These are phyloP conservation scores for Gymnopilus dilepis DNA, from an alignment of 768 basidiomycete genomes.

Conservation along the genomic window DNA sequence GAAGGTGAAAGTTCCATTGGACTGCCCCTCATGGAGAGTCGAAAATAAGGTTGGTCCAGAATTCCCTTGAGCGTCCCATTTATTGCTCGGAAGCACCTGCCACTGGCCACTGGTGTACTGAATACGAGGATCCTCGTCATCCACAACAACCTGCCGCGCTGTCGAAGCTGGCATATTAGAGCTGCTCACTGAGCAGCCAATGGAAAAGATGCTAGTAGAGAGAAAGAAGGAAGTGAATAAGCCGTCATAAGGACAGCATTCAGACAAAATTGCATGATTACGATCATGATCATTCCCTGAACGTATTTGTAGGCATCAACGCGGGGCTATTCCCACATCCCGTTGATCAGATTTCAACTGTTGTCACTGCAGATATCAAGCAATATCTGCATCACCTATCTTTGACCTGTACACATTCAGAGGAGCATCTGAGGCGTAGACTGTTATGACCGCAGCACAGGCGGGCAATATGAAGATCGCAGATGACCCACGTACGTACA, in stretches of 20 bases:
- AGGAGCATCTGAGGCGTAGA: background rate
- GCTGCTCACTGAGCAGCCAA: constrained; percentile 1
- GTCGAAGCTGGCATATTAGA: constrained; percentile 2
- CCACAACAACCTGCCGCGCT: constrained; percentile 26
- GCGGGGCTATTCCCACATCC: background rate
- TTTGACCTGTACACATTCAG: background rate
- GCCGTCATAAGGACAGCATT: background rate
- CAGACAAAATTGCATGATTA: background rate
- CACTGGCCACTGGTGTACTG: constrained; percentile 24
- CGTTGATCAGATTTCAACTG: background rate
- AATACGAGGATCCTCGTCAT: constrained; percentile 28
- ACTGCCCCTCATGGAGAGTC: constrained; percentile 26
- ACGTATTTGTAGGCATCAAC: too few relatives aligned
- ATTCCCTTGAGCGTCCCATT: constrained; percentile 22
- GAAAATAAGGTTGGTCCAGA: constrained; percentile 24
- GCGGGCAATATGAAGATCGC: too few relatives aligned
- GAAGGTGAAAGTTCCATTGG: constrained; percentile 25
- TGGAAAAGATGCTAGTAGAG: background rate
- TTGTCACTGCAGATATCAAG: background rate
- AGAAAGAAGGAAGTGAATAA: background rate
- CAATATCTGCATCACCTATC: too few relatives aligned
- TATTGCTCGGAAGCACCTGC: constrained; percentile 5
- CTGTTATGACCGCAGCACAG: background rate
- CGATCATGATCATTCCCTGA: background rate
- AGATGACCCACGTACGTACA: too few relatives aligned